Percentiles rank a stretch among this genome's conserved stretches.
Evolutionary conservation across 768 basidiomycete genomes (phyloP).

Genomic region (Sistotremastrum niveocremeum): DNA sequence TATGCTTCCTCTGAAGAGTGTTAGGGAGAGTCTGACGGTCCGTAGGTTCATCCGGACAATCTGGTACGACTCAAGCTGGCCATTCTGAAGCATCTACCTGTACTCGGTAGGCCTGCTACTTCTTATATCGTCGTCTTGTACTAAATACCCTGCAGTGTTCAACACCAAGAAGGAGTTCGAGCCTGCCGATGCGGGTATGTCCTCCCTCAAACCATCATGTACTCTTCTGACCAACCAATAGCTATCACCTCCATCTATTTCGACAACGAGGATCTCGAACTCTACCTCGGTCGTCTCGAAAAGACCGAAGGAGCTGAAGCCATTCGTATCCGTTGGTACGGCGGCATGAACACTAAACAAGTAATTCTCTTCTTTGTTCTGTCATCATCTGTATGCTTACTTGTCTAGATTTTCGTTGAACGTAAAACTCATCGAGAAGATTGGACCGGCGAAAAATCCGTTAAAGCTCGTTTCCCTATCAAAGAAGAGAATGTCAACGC

Average conservation of each 20-base stretch:
- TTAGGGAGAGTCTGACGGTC: neutral
- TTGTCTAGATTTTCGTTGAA: constrained; percentile 64
- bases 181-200: constrained; percentile 58
- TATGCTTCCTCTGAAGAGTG: constrained; percentile 15
- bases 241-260: constrained; percentile 98
- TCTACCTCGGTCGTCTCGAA: constrained; percentile 92
- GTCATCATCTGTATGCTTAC: neutral
- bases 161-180: constrained; percentile 91
- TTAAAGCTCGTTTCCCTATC: constrained; percentile 92
- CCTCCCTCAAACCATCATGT: neutral
- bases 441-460: constrained; percentile 98
- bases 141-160: constrained; percentile 50
- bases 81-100: constrained; percentile 84
- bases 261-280: constrained; percentile 88
- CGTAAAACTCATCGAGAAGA: constrained; percentile 93
- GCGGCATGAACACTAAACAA: constrained; percentile 68
- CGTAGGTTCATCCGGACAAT: constrained; percentile 78
- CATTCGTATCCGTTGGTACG: constrained; percentile 94
- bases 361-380: constrained; percentile 26
- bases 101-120: constrained; percentile 50
- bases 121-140: neutral
- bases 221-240: constrained; percentile 7
- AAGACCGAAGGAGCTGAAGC: constrained; percentile 99
- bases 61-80: constrained; percentile 87
- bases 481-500: constrained; percentile 89